phyloP scores from a whole-genome alignment of 768 basidiomycete species.

The Suillus hirtellus region DNA sequence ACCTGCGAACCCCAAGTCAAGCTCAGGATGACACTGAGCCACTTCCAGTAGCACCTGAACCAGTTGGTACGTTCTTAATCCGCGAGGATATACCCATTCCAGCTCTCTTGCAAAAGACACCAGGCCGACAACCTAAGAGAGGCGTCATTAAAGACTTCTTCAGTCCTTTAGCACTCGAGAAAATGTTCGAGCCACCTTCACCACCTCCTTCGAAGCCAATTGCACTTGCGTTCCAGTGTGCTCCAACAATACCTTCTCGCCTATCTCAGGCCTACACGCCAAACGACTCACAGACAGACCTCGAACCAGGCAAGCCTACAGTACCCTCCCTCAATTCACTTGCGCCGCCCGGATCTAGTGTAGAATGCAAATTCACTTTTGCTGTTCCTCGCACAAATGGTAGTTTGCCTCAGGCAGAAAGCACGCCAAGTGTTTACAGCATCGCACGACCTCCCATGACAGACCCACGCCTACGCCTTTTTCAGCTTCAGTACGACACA shows the following conservation, averaged over 20 bases:
- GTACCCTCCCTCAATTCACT: slow-evolving; percentile 14
- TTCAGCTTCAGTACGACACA: slow-evolving; percentile 95
- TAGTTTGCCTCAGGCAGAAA: slow-evolving; percentile 54
- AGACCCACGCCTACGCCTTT: slow-evolving; percentile 80
- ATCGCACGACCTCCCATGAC: slow-evolving; percentile 41
- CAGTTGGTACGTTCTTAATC: slow-evolving; percentile 73
- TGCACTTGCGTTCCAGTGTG: slow-evolving; percentile 25
- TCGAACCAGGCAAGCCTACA: slow-evolving; percentile 17
- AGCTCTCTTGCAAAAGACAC: slow-evolving; percentile 65
- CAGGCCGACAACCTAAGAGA: slow-evolving; percentile 55
- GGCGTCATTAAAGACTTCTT: slow-evolving; percentile 79
- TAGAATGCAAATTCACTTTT: slow-evolving; percentile 75
- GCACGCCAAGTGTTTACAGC: slow-evolving; percentile 47
- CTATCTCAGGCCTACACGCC: slow-evolving; percentile 39
- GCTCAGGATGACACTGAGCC: slow-evolving; percentile 34
- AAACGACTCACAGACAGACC: slow-evolving; percentile 28
- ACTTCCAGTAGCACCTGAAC: slow-evolving; percentile 30
- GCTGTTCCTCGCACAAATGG: slow-evolving; percentile 50
- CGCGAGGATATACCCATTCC: slow-evolving; percentile 62
- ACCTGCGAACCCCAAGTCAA: slow-evolving; percentile 43
- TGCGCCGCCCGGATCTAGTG: slow-evolving; percentile 25
- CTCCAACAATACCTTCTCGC: slow-evolving; percentile 36
- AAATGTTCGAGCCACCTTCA: slow-evolving; percentile 93
- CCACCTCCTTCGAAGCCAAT: slow-evolving; percentile 49
- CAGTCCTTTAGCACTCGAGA: slow-evolving; percentile 82